Base-by-base conservation (phyloP, 2,329 filamentous ascomycete genomes). In the Arachnomyces sp. region DNA sequence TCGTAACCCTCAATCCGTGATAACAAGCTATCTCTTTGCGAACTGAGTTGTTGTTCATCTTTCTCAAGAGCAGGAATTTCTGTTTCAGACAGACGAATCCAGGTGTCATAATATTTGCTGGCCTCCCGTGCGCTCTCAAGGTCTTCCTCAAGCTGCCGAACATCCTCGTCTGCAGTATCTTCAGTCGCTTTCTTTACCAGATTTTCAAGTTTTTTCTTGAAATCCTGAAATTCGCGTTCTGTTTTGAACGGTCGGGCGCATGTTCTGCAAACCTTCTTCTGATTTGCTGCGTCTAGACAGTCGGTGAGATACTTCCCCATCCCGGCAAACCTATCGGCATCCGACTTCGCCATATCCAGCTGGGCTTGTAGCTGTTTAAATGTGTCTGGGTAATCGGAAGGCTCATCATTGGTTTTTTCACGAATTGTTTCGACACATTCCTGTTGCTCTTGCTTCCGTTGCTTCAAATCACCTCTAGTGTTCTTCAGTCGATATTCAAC, bases 261-360 rank as follows among this genome's bases (percentile, higher is more conserved):
- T 15, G 92, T 77, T 28, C 78, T 74, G 59, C 90, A 96, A 33
- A 75, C 75, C 50, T 86, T 84, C 39, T 84, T 76, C 28, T 78
- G 70, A 40, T 83, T 73, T 8, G 85, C 74, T 15, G 72, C 73
- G 28, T 77, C 72, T 37, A 86, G 68, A 54, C 83, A 87, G 38
- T 78, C 76, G 33, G 67, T 68, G 57, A 85, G 88, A 59, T 86
- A 93, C 11, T 82, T 73, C 35, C 80, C 75, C 46, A 89, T 70
- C 21, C 80, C 78, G 37, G 79, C 77, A 47, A 51, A 84, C 38
- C 84, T 77, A 40, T 79, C 81, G 11, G 84, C 69, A 43, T 90
- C 82, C 39, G 79, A 78, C 44, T 70, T 73, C 3, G 66, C 56
- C 8, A 70, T 57, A 18, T 79, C 71, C 21, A 73, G 71, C 31